Evolutionary conservation across 331 rosid genomes (phyloP).

Genomic region (Rhamnella rubrinervis): DNA sequence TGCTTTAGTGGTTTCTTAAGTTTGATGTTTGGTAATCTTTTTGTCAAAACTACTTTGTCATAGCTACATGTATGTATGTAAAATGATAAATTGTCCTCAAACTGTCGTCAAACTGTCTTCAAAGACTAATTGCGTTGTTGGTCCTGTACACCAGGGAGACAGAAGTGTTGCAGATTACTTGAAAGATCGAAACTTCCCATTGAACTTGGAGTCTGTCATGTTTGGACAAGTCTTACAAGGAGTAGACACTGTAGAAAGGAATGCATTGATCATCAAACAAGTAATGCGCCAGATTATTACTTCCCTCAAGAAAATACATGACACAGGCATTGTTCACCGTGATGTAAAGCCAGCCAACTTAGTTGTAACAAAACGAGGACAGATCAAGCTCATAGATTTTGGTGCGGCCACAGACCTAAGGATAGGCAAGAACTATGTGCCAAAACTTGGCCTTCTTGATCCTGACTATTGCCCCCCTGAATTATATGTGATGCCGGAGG

Average conservation of each 20-base stretch:
- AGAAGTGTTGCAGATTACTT: slow-evolving; percentile 79
- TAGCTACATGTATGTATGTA: slow-evolving; percentile 3
- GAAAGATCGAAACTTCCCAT: slow-evolving; percentile 75
- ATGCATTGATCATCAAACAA: slow-evolving; percentile 91
- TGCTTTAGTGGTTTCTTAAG: not conserved
- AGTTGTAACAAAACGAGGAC: slow-evolving; percentile 77
- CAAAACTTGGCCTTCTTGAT: slow-evolving; percentile 66
- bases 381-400: slow-evolving; percentile 89
- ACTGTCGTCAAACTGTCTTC: slow-evolving; percentile 15
- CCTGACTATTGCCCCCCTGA: slow-evolving; percentile 94
- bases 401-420: slow-evolving; percentile 98
- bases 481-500: slow-evolving; percentile 81
- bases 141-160: slow-evolving; percentile 62
- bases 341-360: slow-evolving; percentile 92
- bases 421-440: slow-evolving; percentile 86
- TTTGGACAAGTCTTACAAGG: slow-evolving; percentile 82
- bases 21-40: not conserved
- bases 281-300: slow-evolving; percentile 82
- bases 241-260: slow-evolving; percentile 60
- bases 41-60: not conserved
- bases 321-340: slow-evolving; percentile 91
- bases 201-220: slow-evolving; percentile 81
- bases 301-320: slow-evolving; percentile 83
- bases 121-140: slow-evolving; percentile 35
- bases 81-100: slow-evolving; percentile 17